Percentiles rank a stretch among this genome's conserved stretches.
phyloP scores from a whole-genome alignment of 148 eudicot genomes.

The Persicaria maculosa region DNA sequence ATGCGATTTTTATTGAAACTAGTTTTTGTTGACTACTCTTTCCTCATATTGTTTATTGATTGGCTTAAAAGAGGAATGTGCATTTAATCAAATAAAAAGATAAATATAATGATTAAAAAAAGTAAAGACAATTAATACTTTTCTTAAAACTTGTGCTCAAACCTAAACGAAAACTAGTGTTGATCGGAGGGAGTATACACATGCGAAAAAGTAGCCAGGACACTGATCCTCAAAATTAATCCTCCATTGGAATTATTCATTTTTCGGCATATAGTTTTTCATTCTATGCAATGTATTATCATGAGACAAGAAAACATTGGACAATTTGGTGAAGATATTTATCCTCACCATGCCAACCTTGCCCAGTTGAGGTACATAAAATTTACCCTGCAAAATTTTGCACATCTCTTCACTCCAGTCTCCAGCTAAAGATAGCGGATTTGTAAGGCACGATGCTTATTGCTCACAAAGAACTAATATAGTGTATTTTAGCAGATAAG shows the following conservation, averaged over 20 bases:
- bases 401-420: background rate
- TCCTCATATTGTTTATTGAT: too few species aligned
- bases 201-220: background rate
- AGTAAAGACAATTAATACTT: too few species aligned
- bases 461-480: background rate
- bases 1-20: too few species aligned
- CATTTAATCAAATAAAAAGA: too few species aligned
- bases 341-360: background rate
- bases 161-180: too few species aligned
- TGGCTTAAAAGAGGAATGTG: too few species aligned
- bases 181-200: too few species aligned
- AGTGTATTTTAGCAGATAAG: too few species aligned
- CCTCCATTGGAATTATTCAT: background rate
- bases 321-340: background rate
- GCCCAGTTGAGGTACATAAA: background rate
- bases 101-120: too few species aligned
- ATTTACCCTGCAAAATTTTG: background rate
- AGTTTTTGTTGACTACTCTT: too few species aligned
- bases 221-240: background rate
- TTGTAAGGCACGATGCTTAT: background rate
- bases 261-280: background rate
- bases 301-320: background rate
- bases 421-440: too few species aligned
- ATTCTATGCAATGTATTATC: background rate
- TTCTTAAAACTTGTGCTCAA: too few species aligned